Evolutionary conservation across 2,329 filamentous ascomycete genomes (phyloP).

Genomic region (Ciborinia camelliae): DNA sequence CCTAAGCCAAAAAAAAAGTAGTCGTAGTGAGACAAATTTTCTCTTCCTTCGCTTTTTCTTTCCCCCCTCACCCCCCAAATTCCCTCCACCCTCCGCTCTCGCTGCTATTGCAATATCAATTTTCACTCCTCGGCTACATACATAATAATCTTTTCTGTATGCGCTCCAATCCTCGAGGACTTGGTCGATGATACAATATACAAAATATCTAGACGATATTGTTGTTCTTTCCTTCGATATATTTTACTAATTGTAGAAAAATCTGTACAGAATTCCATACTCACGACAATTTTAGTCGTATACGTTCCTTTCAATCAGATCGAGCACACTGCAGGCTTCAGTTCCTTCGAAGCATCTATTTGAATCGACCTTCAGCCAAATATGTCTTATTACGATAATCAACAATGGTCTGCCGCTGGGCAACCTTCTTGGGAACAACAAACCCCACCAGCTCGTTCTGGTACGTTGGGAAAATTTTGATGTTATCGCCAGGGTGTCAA

Average conservation of each 20-base stretch:
- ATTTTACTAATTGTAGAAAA: constrained; percentile 10
- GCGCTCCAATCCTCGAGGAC: constrained; percentile 7
- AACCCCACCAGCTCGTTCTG: constrained; percentile 67
- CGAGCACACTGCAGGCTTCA: constrained; percentile 36
- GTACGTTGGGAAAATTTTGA: constrained; percentile 44
- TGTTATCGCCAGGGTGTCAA: constrained; percentile 22
- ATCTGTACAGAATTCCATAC: constrained; percentile 19
- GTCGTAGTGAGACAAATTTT: constrained; percentile 16
- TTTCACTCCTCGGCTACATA: constrained; percentile 19
- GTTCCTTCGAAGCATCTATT: constrained; percentile 34
- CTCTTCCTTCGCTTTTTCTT: constrained; percentile 14
- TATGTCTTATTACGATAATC: constrained; percentile 70
- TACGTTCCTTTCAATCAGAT: constrained; percentile 36
- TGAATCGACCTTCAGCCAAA: constrained; percentile 26
- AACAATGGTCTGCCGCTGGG: constrained; percentile 54
- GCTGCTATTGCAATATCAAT: constrained; percentile 15
- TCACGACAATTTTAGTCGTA: constrained; percentile 32
- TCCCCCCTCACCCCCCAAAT: constrained; percentile 1
- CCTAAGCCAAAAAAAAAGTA: neutral
- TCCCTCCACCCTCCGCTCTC: constrained; percentile 13
- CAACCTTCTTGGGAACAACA: constrained; percentile 72
- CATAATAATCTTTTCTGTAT: neutral
- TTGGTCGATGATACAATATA: too few species aligned
- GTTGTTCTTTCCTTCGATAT: neutral
- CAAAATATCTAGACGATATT: neutral